These are phyloP conservation scores for Phyllosticta paracitricarpa DNA, from an alignment of 2,329 filamentous ascomycete genomes.

Conservation along the genomic window DNA sequence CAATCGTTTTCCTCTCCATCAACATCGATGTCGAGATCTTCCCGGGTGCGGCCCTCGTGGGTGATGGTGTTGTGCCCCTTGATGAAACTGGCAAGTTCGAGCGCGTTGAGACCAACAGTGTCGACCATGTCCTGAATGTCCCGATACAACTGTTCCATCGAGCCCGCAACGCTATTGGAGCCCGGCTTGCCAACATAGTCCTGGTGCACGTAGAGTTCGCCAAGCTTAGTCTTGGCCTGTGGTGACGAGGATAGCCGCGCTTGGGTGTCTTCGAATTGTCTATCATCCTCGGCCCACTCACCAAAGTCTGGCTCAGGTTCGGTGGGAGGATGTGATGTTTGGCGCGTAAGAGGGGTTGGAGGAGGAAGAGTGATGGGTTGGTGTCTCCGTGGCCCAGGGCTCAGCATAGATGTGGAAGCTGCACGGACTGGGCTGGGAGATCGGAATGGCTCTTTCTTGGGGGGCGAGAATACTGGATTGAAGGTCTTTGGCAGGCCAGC, in stretches of 20 bases:
- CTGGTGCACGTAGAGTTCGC: conserved; percentile 52
- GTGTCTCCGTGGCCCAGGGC: conserved; percentile 14
- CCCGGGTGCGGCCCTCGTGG: conserved; percentile 47
- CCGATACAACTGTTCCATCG: conserved; percentile 51
- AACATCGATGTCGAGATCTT: conserved; percentile 49
- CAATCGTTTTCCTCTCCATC: conserved; percentile 51
- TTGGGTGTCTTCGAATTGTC: conserved; percentile 39
- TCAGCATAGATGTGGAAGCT: conserved; percentile 39
- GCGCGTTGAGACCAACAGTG: conserved; percentile 76
- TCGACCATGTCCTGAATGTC: conserved; percentile 94
- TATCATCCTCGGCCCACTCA: conserved; percentile 39
- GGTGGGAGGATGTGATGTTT: conserved; percentile 20
- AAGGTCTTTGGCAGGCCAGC: conserved; percentile 28
- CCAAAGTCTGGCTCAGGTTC: conserved; percentile 28
- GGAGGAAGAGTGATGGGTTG: conserved; percentile 23
- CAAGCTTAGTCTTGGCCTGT: background rate
- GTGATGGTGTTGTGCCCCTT: conserved; percentile 49
- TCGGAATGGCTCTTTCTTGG: conserved; percentile 49
- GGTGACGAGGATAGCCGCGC: background rate
- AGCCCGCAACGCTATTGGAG: conserved; percentile 34
- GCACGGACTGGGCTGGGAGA: conserved; percentile 63
- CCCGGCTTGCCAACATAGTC: conserved; percentile 32
- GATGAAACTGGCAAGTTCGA: conserved; percentile 51
- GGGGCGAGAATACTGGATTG: conserved; percentile 45
- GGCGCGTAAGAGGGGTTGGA: conserved; percentile 18